Evolutionary conservation across 495 filamentous ascomycete genomes (phyloP), one percentile per base, ranked within the genome.

Genomic region (Tirmania nivea): DNA sequence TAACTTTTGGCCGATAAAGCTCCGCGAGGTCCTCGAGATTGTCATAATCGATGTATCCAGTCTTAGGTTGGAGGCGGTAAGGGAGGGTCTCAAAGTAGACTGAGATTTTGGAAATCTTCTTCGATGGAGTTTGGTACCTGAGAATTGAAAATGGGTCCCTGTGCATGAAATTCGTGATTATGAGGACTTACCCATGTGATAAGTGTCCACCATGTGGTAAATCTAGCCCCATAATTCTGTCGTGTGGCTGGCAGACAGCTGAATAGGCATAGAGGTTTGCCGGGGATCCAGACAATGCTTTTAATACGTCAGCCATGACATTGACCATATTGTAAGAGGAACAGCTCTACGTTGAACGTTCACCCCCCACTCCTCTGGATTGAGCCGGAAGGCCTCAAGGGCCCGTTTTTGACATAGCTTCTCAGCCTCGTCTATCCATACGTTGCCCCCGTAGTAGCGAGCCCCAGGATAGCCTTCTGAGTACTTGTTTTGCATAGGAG

Each of bases 401-500:
- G 90, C 90, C 64, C 90, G 76, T 61, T 83, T 72, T 64, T 96
- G 90, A 62, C 92, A 96, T 51, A 96, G 68, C 48, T 79, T 71
- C 69, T 97, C 90, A 1, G 86, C 78, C 59, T 86, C 76, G 61
- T 97, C 90, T 62, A 96, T 96, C 67, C 81, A 80, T 66, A 94
- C 85, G 62, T 97, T 97, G 59, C 90, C 90, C 42, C 90, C 90
- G 65, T 97, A 97, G 68, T 97, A 97, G 64, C 90, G 70, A 47
- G 89, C 92, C 50, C 90, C 92, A 49, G 90, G 90, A 60, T 97
- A 97, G 42, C 90, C 90, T 68, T 97, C 90, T 8, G 92, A 96
- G 71, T 97, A 97, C 67, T 97, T 97, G 63, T 97, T 97, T 71
- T 97, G 89, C 90, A 97, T 97, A 25, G 92, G 82, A 73, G 88